phyloP scores from a whole-genome alignment of 1,284 basidiomycete species.

The Naganishia cerealis region DNA sequence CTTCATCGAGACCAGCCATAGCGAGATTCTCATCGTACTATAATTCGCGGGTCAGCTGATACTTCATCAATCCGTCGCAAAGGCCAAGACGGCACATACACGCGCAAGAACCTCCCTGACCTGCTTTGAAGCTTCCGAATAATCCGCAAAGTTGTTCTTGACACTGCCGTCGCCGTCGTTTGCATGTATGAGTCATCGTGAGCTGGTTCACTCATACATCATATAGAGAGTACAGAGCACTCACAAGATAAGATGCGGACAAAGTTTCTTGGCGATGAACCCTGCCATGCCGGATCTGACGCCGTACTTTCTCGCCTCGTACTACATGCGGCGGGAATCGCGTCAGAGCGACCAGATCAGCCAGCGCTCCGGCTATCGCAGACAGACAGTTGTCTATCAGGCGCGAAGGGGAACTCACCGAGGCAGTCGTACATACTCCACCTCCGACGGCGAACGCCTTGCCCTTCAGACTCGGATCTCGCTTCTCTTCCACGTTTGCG shows the following conservation, averaged over 20 bases:
- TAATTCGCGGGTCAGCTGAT: constrained; percentile 47
- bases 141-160: constrained; percentile 64
- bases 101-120: constrained; percentile 47
- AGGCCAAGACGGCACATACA: constrained; percentile 36
- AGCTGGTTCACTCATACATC: neutral
- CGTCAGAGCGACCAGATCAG: constrained; percentile 2
- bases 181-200: neutral
- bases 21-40: constrained; percentile 79
- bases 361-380: too few species aligned
- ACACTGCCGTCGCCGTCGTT: constrained; percentile 50
- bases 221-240: constrained; percentile 29
- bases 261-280: constrained; percentile 89
- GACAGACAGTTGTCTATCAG: neutral
- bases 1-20: constrained; percentile 82
- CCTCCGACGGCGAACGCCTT: constrained; percentile 80
- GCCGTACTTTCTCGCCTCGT: constrained; percentile 80
- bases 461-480: constrained; percentile 73
- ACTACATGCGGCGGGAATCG: neutral
- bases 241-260: constrained; percentile 78
- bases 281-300: constrained; percentile 88
- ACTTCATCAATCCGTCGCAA: constrained; percentile 29
- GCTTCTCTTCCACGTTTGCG: constrained; percentile 62
- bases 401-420: constrained; percentile 39
- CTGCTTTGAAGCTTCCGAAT: constrained; percentile 62
- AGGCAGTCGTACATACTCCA: constrained; percentile 77